These are phyloP conservation scores for Pythium oligandrum DNA, from an alignment of 352 stramenopile genomes.

Conservation along the genomic window DNA sequence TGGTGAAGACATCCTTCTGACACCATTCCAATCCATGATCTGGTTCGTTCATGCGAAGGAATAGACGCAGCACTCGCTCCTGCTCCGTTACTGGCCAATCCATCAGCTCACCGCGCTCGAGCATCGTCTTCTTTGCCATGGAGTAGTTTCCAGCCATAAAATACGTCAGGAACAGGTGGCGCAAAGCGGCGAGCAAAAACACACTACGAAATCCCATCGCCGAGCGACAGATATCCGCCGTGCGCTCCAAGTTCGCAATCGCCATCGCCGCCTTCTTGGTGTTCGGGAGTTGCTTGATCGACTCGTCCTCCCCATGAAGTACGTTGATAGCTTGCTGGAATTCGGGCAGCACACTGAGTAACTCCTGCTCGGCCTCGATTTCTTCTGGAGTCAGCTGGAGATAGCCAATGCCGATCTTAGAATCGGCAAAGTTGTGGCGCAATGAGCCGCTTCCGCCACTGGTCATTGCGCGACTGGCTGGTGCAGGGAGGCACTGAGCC, in stretches of 20 bases:
- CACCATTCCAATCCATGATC: constrained; percentile 41
- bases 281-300: constrained; percentile 35
- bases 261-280: constrained; percentile 42
- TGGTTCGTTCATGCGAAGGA: constrained; percentile 51
- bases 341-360: constrained; percentile 57
- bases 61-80: constrained; percentile 58
- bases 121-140: constrained; percentile 47
- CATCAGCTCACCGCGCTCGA: constrained; percentile 68
- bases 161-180: constrained; percentile 54
- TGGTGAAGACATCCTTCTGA: constrained; percentile 48
- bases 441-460: constrained; percentile 14
- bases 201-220: constrained; percentile 71
- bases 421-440: constrained; percentile 43
- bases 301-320: constrained; percentile 37
- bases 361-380: constrained; percentile 55
- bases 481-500: too few species aligned
- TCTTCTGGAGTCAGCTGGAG: constrained; percentile 60
- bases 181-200: constrained; percentile 54
- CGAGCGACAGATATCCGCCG: constrained; percentile 71
- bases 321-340: constrained; percentile 62
- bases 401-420: constrained; percentile 60
- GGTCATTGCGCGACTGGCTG: too few species aligned
- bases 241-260: constrained; percentile 51
- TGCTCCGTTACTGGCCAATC: constrained; percentile 64
- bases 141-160: constrained; percentile 60